Base-by-base conservation (phyloP, 129 eudicot genomes). In the Helianthus tuberosus region DNA sequence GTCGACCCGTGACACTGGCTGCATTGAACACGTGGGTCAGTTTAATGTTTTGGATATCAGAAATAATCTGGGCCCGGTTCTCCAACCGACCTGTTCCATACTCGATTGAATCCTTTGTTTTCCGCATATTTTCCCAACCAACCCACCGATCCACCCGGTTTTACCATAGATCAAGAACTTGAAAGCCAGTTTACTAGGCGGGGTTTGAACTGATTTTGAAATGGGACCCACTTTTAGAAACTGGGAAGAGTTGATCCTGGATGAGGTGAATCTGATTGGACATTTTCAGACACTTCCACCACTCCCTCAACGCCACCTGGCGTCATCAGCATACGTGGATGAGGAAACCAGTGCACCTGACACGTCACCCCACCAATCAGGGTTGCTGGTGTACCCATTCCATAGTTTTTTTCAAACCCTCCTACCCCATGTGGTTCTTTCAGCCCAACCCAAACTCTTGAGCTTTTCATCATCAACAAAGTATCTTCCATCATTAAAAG, bases 401-500 rank as follows among this genome's bases (percentile, higher is more conserved):
- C 20, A 53, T 17, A 2, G 60, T 53, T 10, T 53, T 53, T 53
- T 53, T 53, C 60, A 53, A 53, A 53, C 60, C 60, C 60, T 53
- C 60, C 9, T 53, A 10, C 60, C n/a, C n/a, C 60, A 53, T 6
- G 29, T 53, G 60, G 60, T 53, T 17, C 60, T 15, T 53, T 53
- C 60, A 1, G 25, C 60, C 60, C 60, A 53, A 53, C 60, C 60
- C 60, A 53, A 53, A 15, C 25, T 53, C 25, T 53, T 14, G 25
- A 53, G 60, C 76, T 77, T 77, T 51, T 77, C 62, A 46, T 77
- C 76, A 13, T 77, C 81, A 8, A 77, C n/a, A 43, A 69, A 77
- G 62, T 77, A 77, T 61, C 81, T 69, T 49, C 69, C 76, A 25
- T 77, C 81, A 41, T 77, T 77, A 25, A 77, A 77, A 35, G 81